Conservation (phyloP, 306 rosid species). For the Rosa lucieae region DNA sequence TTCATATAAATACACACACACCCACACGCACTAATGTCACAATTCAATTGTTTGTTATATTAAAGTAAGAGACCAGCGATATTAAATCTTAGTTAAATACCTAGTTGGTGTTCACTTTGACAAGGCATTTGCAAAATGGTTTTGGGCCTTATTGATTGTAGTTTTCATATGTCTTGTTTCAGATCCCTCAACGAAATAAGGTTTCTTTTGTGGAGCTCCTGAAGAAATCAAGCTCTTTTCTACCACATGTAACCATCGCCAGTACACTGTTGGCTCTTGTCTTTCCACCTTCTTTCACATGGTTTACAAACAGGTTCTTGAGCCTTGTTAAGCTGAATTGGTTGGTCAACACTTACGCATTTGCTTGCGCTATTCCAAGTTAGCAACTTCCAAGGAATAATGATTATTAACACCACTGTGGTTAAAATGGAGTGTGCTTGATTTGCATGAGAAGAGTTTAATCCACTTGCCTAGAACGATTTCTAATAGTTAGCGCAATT, state of each 20-base stretch:
- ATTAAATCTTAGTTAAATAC: not conserved
- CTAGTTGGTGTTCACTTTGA: not conserved
- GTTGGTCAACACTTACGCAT: constrained; percentile 8
- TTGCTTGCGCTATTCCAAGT: constrained; percentile 8
- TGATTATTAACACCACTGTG: not conserved
- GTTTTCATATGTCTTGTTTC: constrained; percentile 22
- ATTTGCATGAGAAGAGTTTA: not conserved
- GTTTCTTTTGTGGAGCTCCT: constrained; percentile 48
- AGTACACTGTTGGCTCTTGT: constrained; percentile 75
- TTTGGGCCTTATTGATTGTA: constrained; percentile 6
- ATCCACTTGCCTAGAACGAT: not conserved
- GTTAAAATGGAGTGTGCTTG: not conserved
- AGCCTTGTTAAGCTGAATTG: constrained; percentile 29
- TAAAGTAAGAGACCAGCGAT: no score
- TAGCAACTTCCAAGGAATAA: constrained; percentile 3
- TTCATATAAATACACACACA: no score
- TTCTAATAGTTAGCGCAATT: no score
- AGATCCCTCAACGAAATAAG: constrained; percentile 41
- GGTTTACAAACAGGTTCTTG: constrained; percentile 90
- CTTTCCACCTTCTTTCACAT: constrained; percentile 86
- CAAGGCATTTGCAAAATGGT: constrained; percentile 6
- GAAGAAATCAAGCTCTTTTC: constrained; percentile 71
- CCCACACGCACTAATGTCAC: no score
- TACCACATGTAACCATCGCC: constrained; percentile 79
- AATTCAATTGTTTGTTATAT: no score